Evolutionary conservation across 2,329 filamentous ascomycete genomes (phyloP).

Genomic region (Nakataea oryzae): DNA sequence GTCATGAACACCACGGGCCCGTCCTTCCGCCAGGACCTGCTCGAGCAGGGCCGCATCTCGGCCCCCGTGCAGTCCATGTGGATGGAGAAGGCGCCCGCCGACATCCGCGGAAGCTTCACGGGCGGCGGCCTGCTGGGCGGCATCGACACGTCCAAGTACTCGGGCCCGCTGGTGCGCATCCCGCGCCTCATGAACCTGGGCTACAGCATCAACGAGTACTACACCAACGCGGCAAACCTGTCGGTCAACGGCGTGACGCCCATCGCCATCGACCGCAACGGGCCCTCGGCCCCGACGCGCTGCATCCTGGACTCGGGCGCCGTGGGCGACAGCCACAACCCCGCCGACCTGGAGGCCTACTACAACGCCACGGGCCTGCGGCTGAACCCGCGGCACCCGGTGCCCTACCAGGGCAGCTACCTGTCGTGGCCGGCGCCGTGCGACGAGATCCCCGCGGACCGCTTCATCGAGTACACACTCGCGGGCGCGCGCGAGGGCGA

Average conservation of each 20-base stretch:
- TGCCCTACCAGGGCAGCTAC: not conserved
- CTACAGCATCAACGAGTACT: not conserved
- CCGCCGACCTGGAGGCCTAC: not conserved
- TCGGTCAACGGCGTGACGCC: not conserved
- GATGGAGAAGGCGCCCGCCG: not conserved
- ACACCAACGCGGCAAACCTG: not conserved
- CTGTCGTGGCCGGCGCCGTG: not conserved
- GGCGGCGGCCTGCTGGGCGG: not conserved
- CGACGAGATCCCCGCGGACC: not conserved
- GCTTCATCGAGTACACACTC: not conserved
- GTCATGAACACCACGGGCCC: not conserved
- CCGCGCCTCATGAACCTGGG: not conserved
- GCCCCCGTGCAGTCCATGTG: not conserved
- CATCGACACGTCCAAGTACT: conserved; percentile 1
- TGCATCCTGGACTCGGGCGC: conserved; percentile 1
- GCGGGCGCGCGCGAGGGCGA: not conserved
- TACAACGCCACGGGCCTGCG: conserved; percentile 1
- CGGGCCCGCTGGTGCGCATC: not conserved
- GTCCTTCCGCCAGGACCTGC: conserved; percentile 1
- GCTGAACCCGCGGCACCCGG: not conserved
- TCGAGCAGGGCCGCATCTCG: conserved; percentile 1
- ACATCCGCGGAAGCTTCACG: not conserved
- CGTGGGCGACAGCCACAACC: conserved; percentile 1
- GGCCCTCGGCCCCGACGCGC: too few species aligned
- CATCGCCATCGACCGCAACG: not conserved